Evolutionary conservation across 352 stramenopile species (phyloP), one percentile per base, ranked within the genome.

Genomic region (Globisporangium rhizosaccharum): DNA sequence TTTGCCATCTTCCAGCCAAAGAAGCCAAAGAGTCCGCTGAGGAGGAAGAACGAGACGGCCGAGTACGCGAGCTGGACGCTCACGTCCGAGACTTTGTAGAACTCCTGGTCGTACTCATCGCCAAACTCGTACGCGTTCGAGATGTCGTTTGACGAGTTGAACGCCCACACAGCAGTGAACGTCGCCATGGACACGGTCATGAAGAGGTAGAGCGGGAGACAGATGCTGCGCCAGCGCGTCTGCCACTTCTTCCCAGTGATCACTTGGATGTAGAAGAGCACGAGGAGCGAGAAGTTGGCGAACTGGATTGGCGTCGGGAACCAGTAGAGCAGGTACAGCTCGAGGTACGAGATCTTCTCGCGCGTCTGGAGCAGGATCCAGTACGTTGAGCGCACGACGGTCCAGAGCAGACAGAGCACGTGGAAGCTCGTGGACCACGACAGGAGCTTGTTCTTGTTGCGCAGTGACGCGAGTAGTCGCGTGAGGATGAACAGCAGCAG

Each of bases 251-350:
- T 76, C 25, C 82, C 85, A 37, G 85, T 91, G 62, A 94, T 73
- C 37, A 94, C 85, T 69, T 94, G 85, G 46, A 94, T 91, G 74
- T 94, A 94, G 62, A 94, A 94, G 36, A 94, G 81, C 45, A 94
- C 78, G 36, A 94, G 76, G 48, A 94, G 74, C 63, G 85, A 91
- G 58, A 94, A 94, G 66, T 92, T 94, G 76, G 85, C 85, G 65
- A 94, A 94, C 70, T 94, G 85, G 67, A 94, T 88, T 36, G 85
- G 82, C 48, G 82, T 94, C 3, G 85, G 85, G 39, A 87, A 76
- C 85, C 85, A 94, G 71, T 94, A 94, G 47, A 94, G 74, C 61
- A 94, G 63, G 56, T 94, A 94, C 58, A 94, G 78, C 67, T 85
- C 77, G 45, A 94, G 70, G 58, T 92, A 92, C 57, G 79, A 80